These are phyloP conservation scores for Crithidia acanthocephali DNA, from an alignment of 208 protist genomes.

Conservation along the genomic window DNA sequence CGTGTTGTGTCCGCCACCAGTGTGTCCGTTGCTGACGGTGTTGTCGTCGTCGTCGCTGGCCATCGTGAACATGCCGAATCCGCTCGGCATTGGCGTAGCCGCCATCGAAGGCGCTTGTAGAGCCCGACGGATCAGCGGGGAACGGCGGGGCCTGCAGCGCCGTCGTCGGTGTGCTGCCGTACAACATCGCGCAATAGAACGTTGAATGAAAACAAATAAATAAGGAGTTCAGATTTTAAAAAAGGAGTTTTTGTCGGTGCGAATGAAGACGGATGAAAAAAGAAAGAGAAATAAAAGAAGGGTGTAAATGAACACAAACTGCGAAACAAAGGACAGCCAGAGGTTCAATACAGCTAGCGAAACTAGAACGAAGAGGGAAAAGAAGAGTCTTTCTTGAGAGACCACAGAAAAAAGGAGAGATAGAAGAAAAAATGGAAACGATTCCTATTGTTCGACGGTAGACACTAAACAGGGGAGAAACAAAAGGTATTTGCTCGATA, in stretches of 20 bases:
- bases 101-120: neutral
- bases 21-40: neutral
- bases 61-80: conserved; percentile 16
- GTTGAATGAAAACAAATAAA: no score
- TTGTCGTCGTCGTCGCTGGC: neutral
- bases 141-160: neutral
- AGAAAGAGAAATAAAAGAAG: conserved; percentile 19
- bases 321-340: no score
- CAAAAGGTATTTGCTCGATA: no score
- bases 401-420: no score
- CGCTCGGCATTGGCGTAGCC: neutral
- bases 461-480: no score
- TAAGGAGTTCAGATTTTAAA: neutral
- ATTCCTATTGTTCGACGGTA: no score
- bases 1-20: neutral
- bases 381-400: no score
- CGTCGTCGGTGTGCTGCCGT: neutral
- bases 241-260: neutral
- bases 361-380: no score
- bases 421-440: no score
- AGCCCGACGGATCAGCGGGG: neutral
- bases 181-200: neutral
- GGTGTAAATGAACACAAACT: conserved; percentile 13
- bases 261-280: conserved; percentile 1
- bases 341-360: no score